These are phyloP conservation scores for Thalia dealbata DNA, from an alignment of 176 grass and related monocot species.

Conservation along the genomic window DNA sequence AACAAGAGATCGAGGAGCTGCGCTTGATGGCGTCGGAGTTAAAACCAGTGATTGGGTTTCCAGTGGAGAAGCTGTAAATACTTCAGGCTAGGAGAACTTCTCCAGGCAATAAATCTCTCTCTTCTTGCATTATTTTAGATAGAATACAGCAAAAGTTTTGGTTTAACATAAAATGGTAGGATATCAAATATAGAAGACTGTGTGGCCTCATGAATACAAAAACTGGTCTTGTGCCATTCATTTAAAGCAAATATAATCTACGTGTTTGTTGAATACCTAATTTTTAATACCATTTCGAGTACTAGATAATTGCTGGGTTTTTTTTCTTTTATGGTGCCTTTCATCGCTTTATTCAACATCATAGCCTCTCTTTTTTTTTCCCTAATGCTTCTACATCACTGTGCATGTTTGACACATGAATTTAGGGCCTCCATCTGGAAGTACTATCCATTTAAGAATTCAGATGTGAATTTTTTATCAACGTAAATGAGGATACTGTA, in stretches of 20 bases:
- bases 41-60: slow-evolving; percentile 45
- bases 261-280: not conserved
- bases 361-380: too few species aligned
- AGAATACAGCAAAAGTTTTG: not conserved
- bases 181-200: not conserved
- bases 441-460: too few species aligned
- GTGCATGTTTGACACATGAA: too few species aligned
- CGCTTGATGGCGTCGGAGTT: slow-evolving; percentile 33
- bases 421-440: too few species aligned
- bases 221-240: not conserved
- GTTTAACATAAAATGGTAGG: not conserved
- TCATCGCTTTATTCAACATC: too few species aligned
- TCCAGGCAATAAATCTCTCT: not conserved
- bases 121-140: not conserved
- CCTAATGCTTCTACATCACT: too few species aligned
- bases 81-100: not conserved
- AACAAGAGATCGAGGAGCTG: slow-evolving; percentile 44
- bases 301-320: too few species aligned
- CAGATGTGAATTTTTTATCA: too few species aligned
- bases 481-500: too few species aligned
- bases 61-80: slow-evolving; percentile 48
- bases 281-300: too few species aligned
- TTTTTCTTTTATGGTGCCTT: too few species aligned
- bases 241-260: not conserved
- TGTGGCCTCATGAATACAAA: not conserved